Percentiles rank a stretch among this genome's conserved stretches.
These are phyloP conservation scores for Amoebophrya sp. DNA, from an alignment of 169 alveolate species.

Conservation along the genomic window DNA sequence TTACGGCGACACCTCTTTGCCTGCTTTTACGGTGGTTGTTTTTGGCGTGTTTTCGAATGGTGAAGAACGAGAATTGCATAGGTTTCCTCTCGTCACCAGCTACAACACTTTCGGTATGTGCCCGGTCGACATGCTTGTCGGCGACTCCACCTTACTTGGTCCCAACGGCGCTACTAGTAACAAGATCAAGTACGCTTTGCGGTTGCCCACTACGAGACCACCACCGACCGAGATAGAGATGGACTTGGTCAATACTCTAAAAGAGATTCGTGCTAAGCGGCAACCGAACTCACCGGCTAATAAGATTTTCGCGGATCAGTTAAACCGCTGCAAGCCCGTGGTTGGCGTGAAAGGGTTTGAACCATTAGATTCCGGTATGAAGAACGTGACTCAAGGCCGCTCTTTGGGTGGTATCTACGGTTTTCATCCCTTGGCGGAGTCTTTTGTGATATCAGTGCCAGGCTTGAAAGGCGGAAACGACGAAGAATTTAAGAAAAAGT, in stretches of 20 bases:
- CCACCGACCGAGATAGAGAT: neutral
- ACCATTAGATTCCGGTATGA: neutral
- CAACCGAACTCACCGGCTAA: neutral
- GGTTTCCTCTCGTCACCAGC: neutral
- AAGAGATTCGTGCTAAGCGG: neutral
- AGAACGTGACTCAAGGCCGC: neutral
- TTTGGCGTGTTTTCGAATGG: neutral
- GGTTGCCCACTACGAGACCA: neutral
- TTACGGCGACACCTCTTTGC: neutral
- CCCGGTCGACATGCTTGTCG: constrained; percentile 19
- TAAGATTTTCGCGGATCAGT: neutral
- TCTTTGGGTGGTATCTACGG: neutral
- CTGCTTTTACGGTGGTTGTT: neutral
- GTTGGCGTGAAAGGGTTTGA: neutral
- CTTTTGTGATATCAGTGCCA: neutral
- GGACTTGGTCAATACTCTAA: neutral
- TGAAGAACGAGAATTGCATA: neutral
- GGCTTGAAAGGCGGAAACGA: neutral
- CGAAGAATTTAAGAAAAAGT: neutral
- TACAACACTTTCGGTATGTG: neutral
- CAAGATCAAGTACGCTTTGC: constrained; percentile 17
- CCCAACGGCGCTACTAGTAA: neutral
- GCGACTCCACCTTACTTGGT: neutral
- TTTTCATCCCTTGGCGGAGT: neutral
- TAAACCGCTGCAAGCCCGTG: neutral